These are phyloP conservation scores for Saprolegnia parasitica DNA, from an alignment of 352 stramenopile species.

Conservation along the genomic window DNA sequence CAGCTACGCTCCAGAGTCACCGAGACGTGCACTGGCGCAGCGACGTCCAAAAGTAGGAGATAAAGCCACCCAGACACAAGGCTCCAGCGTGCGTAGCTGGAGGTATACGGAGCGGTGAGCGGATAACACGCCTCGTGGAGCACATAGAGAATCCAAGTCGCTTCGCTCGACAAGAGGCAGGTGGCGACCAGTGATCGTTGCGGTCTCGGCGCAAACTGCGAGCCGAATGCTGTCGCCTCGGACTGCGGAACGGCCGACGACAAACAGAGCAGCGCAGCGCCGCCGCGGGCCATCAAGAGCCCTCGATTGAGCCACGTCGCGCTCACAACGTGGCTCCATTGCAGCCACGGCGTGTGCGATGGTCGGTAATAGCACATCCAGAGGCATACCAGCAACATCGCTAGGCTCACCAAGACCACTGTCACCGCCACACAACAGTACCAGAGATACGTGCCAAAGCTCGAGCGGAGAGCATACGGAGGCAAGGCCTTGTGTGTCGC, in stretches of 20 bases:
- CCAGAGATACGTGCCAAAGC: background rate
- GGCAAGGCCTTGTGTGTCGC: background rate
- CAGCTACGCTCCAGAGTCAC: slow-evolving; percentile 7
- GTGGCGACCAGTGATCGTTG: background rate
- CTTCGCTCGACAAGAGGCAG: background rate
- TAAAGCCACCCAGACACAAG: background rate
- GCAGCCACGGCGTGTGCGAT: background rate
- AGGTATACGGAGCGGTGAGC: background rate
- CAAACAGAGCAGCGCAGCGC: background rate
- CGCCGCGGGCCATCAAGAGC: background rate
- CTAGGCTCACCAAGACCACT: background rate
- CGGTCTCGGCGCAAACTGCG: background rate
- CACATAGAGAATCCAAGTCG: slow-evolving; percentile 7
- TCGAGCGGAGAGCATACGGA: background rate
- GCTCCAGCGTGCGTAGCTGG: background rate
- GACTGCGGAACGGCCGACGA: background rate
- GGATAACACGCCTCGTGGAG: background rate
- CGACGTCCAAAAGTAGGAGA: background rate
- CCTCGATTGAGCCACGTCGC: slow-evolving; percentile 2
- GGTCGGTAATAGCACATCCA: background rate
- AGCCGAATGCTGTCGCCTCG: background rate
- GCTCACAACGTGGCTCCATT: background rate
- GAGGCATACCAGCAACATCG: background rate
- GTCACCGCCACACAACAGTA: background rate
- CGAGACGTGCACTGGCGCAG: background rate